Conservation (phyloP, 225 moss, liverwort and hornwort species). For the Anthoceros angustus region DNA sequence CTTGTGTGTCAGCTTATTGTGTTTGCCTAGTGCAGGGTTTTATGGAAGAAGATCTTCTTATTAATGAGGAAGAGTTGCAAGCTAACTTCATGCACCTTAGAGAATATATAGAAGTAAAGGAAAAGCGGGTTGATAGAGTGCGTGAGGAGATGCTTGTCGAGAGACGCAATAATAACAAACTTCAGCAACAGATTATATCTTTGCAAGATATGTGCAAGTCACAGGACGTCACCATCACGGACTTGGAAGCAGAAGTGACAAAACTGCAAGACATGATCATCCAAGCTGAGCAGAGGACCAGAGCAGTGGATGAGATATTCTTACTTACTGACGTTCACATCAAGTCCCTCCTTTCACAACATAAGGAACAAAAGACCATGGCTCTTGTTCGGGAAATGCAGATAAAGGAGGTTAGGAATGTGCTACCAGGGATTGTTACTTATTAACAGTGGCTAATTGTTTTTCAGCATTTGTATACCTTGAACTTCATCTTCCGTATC, state of each 20-base stretch:
- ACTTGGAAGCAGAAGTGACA: conserved; percentile 1
- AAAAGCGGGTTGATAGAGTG: conserved; percentile 11
- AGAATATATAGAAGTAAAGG: conserved; percentile 10
- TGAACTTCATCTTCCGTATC: not conserved
- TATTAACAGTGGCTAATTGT: too few relatives aligned
- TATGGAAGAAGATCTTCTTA: conserved; percentile 37
- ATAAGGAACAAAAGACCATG: conserved; percentile 24
- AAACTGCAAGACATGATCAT: conserved; percentile 1
- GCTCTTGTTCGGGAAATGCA: conserved; percentile 45
- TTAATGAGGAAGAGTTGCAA: conserved; percentile 41
- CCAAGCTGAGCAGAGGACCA: not conserved
- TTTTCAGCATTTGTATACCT: too few relatives aligned
- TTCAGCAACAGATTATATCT: conserved; percentile 1
- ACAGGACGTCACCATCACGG: not conserved
- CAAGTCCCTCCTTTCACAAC: conserved; percentile 9
- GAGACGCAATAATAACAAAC: not conserved
- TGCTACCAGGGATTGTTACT: not conserved
- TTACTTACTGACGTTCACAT: conserved; percentile 15
- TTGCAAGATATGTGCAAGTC: not conserved
- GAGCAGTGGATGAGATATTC: conserved; percentile 16
- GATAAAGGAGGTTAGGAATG: conserved; percentile 28
- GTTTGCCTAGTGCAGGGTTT: conserved; percentile 13
- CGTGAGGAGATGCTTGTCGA: conserved; percentile 11
- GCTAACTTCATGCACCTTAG: conserved; percentile 16
- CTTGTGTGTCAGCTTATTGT: not conserved